Evolutionary conservation across 306 rosid species (phyloP), one percentile per base, ranked within the genome.

Genomic region (Prunus kanzakura): DNA sequence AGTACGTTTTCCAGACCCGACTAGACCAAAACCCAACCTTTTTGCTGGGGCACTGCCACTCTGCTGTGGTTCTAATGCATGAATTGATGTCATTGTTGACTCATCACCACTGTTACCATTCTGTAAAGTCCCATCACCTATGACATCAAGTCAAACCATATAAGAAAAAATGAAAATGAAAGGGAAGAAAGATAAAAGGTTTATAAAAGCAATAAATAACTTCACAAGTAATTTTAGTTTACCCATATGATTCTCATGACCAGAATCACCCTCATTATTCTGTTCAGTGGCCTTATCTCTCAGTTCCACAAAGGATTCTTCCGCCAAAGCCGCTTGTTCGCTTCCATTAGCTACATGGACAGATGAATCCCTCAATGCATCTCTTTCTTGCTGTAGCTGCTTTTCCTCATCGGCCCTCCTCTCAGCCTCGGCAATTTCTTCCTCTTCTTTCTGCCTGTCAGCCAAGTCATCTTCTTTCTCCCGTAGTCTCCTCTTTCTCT

Each of bases 1-100:
- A 25, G 99, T 82, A 73, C 99, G 93, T 86, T 91, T 96, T 63
- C 99, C 99, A 38, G 99, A 96, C 30, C 98, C 99, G 72, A 96
- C 86, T 57, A 96, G 81, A 77, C 99, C 99, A 76, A 96, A 96
- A 72, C 98, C 99, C 85, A 96, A 86, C 87, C 90, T 96, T 83
- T 91, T 96, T 43, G 87, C 77, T 58, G 97, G 91, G 79, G 84
- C 90, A 77, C 81, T 83, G 58, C 86, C 96, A 84, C 88, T 74
- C 68, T 88, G 88, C 46, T 81, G 90, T 15, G 85, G n/a, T 80
- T 95, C 99, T 76, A 76, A 77, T 66, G 85, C 80, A 77, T 79
- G 76, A 78, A 74, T 79, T 47, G 93, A 81, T 30, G 79, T 81
- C 52, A 80, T 82, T 66, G 73, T 80, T 41, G 88, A 81, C 85